Evolutionary conservation across 257 asterid species (phyloP).

Genomic region (Leonotis leonurus): DNA sequence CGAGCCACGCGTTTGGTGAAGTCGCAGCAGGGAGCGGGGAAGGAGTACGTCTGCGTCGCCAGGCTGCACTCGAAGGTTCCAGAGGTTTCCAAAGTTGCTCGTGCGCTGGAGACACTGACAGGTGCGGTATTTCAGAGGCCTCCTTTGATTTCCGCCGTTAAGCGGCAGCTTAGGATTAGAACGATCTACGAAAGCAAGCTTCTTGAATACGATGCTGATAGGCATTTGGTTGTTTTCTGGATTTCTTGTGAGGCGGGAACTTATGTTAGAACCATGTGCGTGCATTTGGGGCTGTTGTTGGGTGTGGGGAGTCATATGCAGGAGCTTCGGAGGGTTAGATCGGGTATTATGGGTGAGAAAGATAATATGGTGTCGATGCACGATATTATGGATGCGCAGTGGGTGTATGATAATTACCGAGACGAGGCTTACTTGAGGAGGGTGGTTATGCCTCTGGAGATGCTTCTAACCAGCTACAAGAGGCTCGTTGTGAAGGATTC

Average conservation of each 20-base stretch:
- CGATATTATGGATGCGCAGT: constrained; percentile 90
- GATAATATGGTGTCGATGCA: constrained; percentile 98
- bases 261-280: constrained; percentile 88
- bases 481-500: constrained; percentile 93
- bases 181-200: constrained; percentile 89
- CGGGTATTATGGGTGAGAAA: constrained; percentile 89
- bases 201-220: constrained; percentile 68
- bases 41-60: constrained; percentile 85
- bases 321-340: constrained; percentile 80
- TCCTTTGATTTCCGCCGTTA: constrained; percentile 88
- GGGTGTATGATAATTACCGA: constrained; percentile 73
- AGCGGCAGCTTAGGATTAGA: constrained; percentile 87
- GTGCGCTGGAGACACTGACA: constrained; percentile 79
- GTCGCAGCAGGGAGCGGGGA: constrained; percentile 96
- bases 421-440: constrained; percentile 90
- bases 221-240: constrained; percentile 90
- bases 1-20: constrained; percentile 91
- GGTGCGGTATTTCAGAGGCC: constrained; percentile 97
- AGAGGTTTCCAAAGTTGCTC: constrained; percentile 62
- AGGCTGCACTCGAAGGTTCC: constrained; percentile 73
- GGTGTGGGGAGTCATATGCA: constrained; percentile 97
- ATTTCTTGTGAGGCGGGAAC: constrained; percentile 97
- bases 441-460: constrained; percentile 89
- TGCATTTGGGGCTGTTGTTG: constrained; percentile 82
- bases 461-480: constrained; percentile 74